These are phyloP conservation scores for Ilex paraguariensis DNA, from an alignment of 305 asterid genomes.

Conservation along the genomic window DNA sequence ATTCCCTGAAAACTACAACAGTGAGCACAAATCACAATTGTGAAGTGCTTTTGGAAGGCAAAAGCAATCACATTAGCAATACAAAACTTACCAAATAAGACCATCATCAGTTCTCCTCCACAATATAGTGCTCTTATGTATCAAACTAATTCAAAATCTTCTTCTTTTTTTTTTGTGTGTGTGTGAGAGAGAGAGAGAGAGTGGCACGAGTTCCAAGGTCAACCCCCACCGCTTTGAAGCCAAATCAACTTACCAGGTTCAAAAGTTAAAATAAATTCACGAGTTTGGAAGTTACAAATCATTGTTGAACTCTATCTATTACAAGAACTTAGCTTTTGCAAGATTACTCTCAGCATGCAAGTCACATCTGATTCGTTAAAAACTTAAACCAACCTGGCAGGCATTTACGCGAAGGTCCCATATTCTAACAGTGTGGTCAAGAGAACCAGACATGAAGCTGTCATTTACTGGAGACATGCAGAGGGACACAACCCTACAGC, in stretches of 20 bases:
- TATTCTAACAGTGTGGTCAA: constrained; percentile 85
- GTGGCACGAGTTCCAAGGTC: neutral
- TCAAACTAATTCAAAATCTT: no score
- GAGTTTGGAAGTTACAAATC: no score
- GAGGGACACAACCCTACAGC: constrained; percentile 78
- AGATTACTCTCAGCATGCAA: no score
- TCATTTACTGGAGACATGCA: constrained; percentile 97
- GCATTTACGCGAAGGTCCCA: constrained; percentile 98
- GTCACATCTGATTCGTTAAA: no score
- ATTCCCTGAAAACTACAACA: constrained; percentile 84
- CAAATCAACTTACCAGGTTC: neutral
- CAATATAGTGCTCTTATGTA: no score
- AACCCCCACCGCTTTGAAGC: neutral
- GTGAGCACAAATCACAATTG: constrained; percentile 53
- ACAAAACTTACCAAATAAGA: neutral
- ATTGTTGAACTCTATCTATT: no score
- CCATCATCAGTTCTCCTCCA: no score
- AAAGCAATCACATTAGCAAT: neutral
- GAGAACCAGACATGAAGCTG: constrained; percentile 96
- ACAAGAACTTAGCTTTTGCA: no score
- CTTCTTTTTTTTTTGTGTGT: no score
- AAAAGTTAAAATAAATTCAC: neutral
- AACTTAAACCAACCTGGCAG: constrained; percentile 71
- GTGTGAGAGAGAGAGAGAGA: no score
- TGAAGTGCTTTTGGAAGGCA: constrained; percentile 11